These are phyloP conservation scores for Gymnopus androsaceus DNA, from an alignment of 1,284 basidiomycete genomes.

Conservation along the genomic window DNA sequence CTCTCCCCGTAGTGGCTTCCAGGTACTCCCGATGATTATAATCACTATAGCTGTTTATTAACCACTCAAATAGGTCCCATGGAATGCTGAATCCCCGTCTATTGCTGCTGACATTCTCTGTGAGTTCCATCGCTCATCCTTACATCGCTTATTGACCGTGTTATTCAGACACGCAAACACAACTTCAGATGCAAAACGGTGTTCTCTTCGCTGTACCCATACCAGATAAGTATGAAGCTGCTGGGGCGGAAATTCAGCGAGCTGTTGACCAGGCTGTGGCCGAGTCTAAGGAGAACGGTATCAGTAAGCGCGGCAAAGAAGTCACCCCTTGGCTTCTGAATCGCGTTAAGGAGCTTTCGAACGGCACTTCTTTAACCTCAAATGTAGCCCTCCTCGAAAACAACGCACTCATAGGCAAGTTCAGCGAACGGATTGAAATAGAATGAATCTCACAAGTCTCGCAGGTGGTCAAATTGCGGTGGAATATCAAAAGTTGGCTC, in stretches of 20 bases:
- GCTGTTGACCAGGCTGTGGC: conserved; percentile 84
- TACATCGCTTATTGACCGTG: conserved; percentile 1
- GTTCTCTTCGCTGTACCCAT: conserved; percentile 91
- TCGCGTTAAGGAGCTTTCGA: conserved; percentile 82
- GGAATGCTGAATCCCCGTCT: conserved; percentile 61
- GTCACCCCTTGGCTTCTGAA: conserved; percentile 94
- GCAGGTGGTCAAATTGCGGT: conserved; percentile 80
- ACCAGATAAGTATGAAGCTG: conserved; percentile 71
- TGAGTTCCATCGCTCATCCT: conserved; percentile 37
- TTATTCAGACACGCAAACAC: conserved; percentile 55
- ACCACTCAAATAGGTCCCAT: conserved; percentile 56
- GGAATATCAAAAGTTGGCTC: conserved; percentile 65
- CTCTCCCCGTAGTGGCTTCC: conserved; percentile 78
- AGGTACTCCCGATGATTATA: conserved; percentile 48
- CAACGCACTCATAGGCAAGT: conserved; percentile 82
- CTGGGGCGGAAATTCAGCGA: conserved; percentile 73
- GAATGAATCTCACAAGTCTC: conserved; percentile 3
- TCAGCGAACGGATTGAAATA: conserved; percentile 7
- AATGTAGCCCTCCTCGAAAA: conserved; percentile 92
- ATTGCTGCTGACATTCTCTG: conserved; percentile 73
- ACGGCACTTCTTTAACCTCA: conserved; percentile 69
- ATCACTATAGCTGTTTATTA: not conserved
- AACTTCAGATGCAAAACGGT: conserved; percentile 70
- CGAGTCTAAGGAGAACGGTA: conserved; percentile 83
- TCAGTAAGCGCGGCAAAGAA: conserved; percentile 85